A percentile compares a stretch with the other conserved stretches of the same genome.
phyloP scores from a whole-genome alignment of 352 stramenopile genomes.

The Halophytophthora polymorphica region DNA sequence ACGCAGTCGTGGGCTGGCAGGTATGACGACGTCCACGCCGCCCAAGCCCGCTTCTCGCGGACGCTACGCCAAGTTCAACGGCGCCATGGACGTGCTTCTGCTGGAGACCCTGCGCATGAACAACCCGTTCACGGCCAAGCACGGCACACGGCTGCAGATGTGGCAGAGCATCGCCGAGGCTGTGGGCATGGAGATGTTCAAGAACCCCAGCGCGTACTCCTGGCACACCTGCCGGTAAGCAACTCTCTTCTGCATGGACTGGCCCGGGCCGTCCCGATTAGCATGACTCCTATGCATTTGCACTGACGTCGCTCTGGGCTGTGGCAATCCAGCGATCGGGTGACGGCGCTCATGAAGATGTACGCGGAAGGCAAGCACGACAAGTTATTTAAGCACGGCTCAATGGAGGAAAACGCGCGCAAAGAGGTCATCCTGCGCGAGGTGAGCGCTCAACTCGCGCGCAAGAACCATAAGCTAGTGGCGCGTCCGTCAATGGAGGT shows the following conservation, averaged over 20 bases:
- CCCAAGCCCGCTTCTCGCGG: conserved; percentile 41
- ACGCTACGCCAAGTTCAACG: conserved; percentile 80
- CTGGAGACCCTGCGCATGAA: conserved; percentile 64
- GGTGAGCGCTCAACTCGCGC: conserved; percentile 45
- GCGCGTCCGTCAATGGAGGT: conserved; percentile 15
- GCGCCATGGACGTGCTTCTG: conserved; percentile 73
- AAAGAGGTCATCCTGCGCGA: conserved; percentile 70
- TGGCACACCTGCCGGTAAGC: conserved; percentile 82
- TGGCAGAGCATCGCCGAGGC: conserved; percentile 71
- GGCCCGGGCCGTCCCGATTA: too few relatives aligned
- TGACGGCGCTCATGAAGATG: conserved; percentile 76
- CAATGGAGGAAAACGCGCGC: conserved; percentile 59
- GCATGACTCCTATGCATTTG: too few relatives aligned
- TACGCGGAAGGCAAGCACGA: conserved; percentile 77
- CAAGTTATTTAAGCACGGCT: conserved; percentile 81
- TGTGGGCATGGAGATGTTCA: conserved; percentile 55
- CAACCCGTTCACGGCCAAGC: conserved; percentile 81
- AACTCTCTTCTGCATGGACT: not conserved
- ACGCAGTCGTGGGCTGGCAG: not conserved
- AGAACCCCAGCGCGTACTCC: conserved; percentile 69
- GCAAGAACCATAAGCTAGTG: conserved; percentile 47
- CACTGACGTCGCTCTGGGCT: too few relatives aligned
- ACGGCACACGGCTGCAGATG: conserved; percentile 80
- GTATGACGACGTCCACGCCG: conserved; percentile 1
- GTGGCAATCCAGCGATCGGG: conserved; percentile 72